Percentiles rank a stretch among this genome's conserved stretches.
Conservation (phyloP, 345 rosid genomes). For the Conringia planisiliqua region DNA sequence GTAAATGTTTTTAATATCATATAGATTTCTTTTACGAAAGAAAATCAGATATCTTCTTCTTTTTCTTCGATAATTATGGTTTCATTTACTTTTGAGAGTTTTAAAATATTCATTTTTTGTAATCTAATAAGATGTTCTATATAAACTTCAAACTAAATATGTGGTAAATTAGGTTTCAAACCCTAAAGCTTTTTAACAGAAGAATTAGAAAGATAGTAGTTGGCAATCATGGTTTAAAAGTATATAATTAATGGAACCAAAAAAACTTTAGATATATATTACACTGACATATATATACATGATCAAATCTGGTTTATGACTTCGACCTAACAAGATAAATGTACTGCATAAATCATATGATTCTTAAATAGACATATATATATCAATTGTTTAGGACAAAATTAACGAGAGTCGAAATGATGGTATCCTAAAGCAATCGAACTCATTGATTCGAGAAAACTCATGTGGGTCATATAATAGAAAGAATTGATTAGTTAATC, state of each 20-base stretch:
- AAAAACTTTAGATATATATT: neutral
- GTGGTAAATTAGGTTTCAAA: neutral
- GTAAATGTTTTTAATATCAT: neutral
- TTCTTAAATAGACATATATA: conserved; percentile 2
- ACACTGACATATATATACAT: too few relatives aligned
- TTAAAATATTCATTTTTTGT: neutral
- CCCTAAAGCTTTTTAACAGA: neutral
- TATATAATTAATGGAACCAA: neutral
- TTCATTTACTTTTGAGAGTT: neutral
- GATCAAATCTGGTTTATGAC: neutral
- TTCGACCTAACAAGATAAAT: neutral
- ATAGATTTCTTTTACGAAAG: neutral
- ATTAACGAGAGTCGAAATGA: conserved; percentile 8
- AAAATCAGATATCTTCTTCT: neutral
- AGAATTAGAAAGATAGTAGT: neutral
- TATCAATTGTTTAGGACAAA: conserved; percentile 8
- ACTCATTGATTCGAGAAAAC: conserved; percentile 17
- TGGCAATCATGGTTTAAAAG: neutral
- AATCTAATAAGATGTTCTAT: neutral
- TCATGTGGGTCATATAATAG: conserved; percentile 10
- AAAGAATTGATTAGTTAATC: neutral
- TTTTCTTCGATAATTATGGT: neutral
- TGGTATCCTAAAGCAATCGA: conserved; percentile 20
- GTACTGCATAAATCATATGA: neutral
- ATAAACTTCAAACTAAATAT: neutral